Evolutionary conservation across 768 basidiomycete genomes (phyloP), one percentile per base, ranked within the genome.

Genomic region (Rhodotorula sphaerocarpa): DNA sequence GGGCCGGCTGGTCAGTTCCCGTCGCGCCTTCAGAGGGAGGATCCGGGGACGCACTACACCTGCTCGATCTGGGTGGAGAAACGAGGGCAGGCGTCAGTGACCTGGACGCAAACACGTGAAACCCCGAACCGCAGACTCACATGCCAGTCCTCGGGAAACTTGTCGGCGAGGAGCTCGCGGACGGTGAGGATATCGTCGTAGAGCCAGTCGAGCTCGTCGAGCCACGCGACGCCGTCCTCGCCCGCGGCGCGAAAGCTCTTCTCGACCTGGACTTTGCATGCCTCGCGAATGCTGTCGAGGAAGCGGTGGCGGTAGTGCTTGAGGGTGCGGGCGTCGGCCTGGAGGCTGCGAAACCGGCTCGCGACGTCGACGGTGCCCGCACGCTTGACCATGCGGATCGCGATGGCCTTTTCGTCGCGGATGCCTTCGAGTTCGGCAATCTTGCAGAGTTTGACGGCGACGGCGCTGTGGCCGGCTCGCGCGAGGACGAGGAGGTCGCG

Each of bases 401-500:
- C 92, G 36, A 95, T 85, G 11, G 93, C 89, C 81, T 95, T 96
- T 77, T 97, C 88, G 73, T 97, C 95, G 74, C 90, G 89, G 72
- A 80, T 83, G 7, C 87, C 90, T 74, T 99, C 95, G 28, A 90
- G 79, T 74, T 99, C 93, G 16, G 87, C 86, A 59, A 99, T 87
- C 78, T 97, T 99, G 73, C 91, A 77, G 57, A 97, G 76, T 72
- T 87, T 87, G 39, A 99, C 90, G 14, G 97, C 81, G n/a, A 91
- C 90, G 44, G 86, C 84, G 1, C 84, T 80, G 73, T 90, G 78
- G 0, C 90, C 90, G 6, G 83, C 83, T 42, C 87, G 82, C 7
- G 86, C 85, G 45, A 92, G 80, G n/a, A 81, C 79, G 18, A 92
- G 77, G n/a, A 90, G 78, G 69, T 86, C 88, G 48, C 81, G 78